Evolutionary conservation across 2,329 filamentous ascomycete species (phyloP), one percentile per base, ranked within the genome.

Genomic region (Arthroderma sp.): DNA sequence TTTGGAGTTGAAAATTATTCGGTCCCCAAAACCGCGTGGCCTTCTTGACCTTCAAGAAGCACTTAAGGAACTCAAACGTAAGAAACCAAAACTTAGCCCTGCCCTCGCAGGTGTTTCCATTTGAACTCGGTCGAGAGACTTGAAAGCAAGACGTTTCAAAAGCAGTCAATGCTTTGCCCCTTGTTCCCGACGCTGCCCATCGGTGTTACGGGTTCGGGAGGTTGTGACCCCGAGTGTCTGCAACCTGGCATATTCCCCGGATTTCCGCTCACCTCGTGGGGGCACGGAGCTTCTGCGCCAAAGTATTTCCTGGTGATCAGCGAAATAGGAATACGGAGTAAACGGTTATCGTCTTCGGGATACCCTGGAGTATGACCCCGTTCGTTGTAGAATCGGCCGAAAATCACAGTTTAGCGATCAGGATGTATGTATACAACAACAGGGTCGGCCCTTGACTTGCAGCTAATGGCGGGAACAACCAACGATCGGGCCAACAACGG

Each of bases 81-180:
- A 51, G 44, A 51, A 51, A 31, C n/a, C 44, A 51, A 51, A 33
- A 51, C 28, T n/a, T 17, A 15, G 25, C 23, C 44, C 44, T 51
- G 17, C 9, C 25, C 25, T 51, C 25, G 9, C 25, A 28, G 25
- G 15, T n/a, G 44, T 28, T 49, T 49, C 44, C 44, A 51, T n/a
- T 51, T 33, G 44, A 44, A 51, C 44, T 51, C 44, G 44, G 44
- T 51, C 44, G 44, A 51, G 44, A 51, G 41, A 23, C 2, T 19
- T 19, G 39, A 21, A 43, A 19, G 17, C 39, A 17, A 43, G 44
- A 33, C 23, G 25, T 17, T 51, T 51, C 39, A 43, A 19, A 9
- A 19, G 44, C 31, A 25, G 44, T 33, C 44, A 51, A 11, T 51
- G 44, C 44, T 51, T 51, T 17, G 15, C n/a, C 44, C 28, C 44